Conservation (phyloP, 345 rosid genomes). For the Microcos paniculata region DNA sequence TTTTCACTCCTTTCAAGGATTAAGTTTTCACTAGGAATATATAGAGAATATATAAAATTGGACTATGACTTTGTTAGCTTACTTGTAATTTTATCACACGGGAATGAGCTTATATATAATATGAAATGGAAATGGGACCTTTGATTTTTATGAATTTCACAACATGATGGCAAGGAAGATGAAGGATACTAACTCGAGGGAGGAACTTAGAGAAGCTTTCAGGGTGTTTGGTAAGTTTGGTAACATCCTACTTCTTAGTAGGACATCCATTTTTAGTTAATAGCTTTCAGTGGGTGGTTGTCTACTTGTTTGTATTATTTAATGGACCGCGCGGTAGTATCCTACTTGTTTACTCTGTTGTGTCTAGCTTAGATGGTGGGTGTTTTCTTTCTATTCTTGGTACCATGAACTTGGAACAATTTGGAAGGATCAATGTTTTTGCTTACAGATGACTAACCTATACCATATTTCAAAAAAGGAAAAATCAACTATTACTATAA, state of each 20-base stretch:
- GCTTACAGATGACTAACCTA: background rate
- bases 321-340: slow-evolving; percentile 7
- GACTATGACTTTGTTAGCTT: too few relatives aligned
- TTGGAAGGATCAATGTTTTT: background rate
- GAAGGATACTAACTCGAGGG: slow-evolving; percentile 23
- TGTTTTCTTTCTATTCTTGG: slow-evolving; percentile 16
- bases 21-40: too few relatives aligned
- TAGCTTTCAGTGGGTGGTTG: slow-evolving; percentile 11
- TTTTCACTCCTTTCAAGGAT: too few relatives aligned
- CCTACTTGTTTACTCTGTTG: slow-evolving; percentile 11
- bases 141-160: slow-evolving; percentile 23
- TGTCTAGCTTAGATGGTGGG: background rate
- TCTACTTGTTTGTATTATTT: slow-evolving; percentile 16
- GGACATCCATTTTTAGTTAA: slow-evolving; percentile 20
- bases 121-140: slow-evolving; percentile 24
- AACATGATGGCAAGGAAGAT: slow-evolving; percentile 27
- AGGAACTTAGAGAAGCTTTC: slow-evolving; percentile 26
- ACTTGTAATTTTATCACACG: too few relatives aligned
- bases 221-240: slow-evolving; percentile 22
- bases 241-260: slow-evolving; percentile 7
- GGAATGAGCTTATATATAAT: too few relatives aligned
- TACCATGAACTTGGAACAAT: slow-evolving; percentile 14
- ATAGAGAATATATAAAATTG: too few relatives aligned
- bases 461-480: slow-evolving; percentile 12
- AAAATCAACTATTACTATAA: too few relatives aligned